These are phyloP conservation scores for Escovopsis sp. DNA, from an alignment of 2,329 filamentous ascomycete genomes.

Conservation along the genomic window DNA sequence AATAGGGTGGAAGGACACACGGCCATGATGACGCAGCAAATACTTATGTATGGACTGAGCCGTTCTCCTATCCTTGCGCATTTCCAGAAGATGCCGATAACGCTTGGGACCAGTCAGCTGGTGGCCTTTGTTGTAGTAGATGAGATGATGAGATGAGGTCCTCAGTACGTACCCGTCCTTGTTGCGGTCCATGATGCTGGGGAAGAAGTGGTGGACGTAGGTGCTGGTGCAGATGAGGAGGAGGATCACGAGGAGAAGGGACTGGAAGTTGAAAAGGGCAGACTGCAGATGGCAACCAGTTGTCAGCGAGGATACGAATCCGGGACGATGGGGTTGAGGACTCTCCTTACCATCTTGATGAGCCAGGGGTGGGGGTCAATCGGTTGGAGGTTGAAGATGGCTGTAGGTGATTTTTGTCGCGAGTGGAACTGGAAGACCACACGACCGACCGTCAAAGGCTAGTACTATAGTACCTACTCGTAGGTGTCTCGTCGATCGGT, in stretches of 20 bases:
- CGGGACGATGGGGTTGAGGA: no score
- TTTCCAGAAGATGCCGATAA: conserved; percentile 90
- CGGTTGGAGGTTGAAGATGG: no score
- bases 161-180: conserved; percentile 61
- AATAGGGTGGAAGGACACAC: conserved; percentile 33
- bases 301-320: no score
- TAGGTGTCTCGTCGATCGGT: no score
- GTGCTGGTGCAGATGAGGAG: conserved; percentile 92
- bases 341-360: conserved; percentile 14
- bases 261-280: conserved; percentile 98
- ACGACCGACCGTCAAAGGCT: no score
- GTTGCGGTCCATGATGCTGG: conserved; percentile 79
- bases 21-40: conserved; percentile 90
- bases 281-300: conserved; percentile 39
- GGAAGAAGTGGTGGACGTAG: conserved; percentile 83
- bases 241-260: conserved; percentile 82
- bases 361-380: background rate
- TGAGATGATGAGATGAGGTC: background rate
- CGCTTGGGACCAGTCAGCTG: conserved; percentile 17
- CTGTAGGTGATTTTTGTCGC: no score
- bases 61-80: conserved; percentile 83
- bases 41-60: conserved; percentile 85
- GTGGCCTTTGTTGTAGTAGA: background rate
- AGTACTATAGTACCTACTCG: no score
- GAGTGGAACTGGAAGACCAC: no score